These are phyloP conservation scores for Elsinoe ampelina DNA, from an alignment of 2,329 filamentous ascomycete species.

Conservation along the genomic window DNA sequence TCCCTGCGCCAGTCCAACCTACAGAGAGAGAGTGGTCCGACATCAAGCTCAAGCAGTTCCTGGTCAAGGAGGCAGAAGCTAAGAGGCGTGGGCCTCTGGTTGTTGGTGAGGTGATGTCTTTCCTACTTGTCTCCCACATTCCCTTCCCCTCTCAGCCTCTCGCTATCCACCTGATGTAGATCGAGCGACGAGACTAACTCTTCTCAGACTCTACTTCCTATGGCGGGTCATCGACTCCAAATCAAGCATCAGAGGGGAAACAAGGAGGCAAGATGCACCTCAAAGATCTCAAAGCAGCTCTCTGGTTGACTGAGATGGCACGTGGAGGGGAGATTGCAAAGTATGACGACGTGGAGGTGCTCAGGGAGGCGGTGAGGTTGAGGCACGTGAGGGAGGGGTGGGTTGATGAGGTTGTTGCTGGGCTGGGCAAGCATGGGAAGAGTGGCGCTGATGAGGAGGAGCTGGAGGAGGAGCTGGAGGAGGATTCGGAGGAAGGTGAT, in stretches of 20 bases:
- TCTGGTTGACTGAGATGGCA: background rate
- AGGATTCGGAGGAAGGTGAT: no score
- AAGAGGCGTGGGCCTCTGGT: background rate
- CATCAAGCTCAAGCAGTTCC: slow-evolving; percentile 6
- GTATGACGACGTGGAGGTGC: background rate
- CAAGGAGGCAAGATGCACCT: slow-evolving; percentile 7
- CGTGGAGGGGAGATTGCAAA: background rate
- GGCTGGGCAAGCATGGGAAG: no score
- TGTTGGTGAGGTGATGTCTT: background rate
- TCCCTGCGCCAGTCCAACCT: background rate
- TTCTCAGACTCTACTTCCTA: background rate
- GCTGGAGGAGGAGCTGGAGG: no score
- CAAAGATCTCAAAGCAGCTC: background rate
- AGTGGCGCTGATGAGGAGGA: no score
- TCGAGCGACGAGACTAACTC: background rate
- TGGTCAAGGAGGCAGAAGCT: background rate
- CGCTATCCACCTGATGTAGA: background rate
- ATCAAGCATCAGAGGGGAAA: background rate
- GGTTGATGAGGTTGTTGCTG: no score
- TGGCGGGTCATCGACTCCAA: background rate
- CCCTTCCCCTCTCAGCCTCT: background rate
- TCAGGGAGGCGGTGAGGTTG: slow-evolving; percentile 10
- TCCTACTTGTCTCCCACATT: background rate
- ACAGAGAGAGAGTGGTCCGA: slow-evolving; percentile 3
- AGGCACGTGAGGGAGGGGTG: background rate